Percentiles rank a stretch among this genome's conserved stretches.
Evolutionary conservation across 2,329 filamentous ascomycete genomes (phyloP).

Genomic region (Calonectria honghensis): DNA sequence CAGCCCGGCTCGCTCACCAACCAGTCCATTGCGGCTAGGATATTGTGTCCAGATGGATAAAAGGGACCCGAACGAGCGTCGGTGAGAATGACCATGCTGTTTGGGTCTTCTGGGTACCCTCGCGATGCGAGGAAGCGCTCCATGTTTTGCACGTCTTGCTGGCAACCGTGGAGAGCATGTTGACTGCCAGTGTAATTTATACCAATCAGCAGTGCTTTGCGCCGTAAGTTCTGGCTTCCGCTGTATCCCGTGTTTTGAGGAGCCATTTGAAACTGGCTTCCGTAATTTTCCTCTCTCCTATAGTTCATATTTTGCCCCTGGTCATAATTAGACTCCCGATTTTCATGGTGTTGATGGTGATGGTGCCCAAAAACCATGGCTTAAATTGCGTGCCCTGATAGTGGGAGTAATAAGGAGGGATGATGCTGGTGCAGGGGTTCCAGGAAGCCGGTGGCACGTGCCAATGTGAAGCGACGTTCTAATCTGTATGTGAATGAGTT

Average conservation of each 20-base stretch:
- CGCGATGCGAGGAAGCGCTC: conserved; percentile 11
- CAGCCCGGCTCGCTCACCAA: not conserved
- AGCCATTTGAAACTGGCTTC: not conserved
- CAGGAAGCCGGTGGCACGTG: not conserved
- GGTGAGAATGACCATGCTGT: conserved; percentile 13
- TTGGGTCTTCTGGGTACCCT: conserved; percentile 4
- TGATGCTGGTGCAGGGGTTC: not conserved
- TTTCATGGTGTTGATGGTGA: not conserved
- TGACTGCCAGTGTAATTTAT: conserved; percentile 14
- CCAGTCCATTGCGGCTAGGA: conserved; percentile 13
- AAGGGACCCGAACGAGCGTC: conserved; percentile 3
- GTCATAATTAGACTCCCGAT: not conserved
- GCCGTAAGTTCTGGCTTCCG: conserved; percentile 2
- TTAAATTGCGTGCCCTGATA: not conserved
- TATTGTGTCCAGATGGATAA: conserved; percentile 10
- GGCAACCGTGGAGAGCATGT: conserved; percentile 9
- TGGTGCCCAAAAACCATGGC: conserved; percentile 1
- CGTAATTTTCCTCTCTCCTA: not conserved
- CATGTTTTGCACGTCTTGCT: conserved; percentile 10
- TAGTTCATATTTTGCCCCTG: conserved; percentile 3
- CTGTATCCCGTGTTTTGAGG: not conserved
- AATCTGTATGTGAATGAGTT: not conserved
- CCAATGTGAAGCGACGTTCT: not conserved
- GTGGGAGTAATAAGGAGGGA: not conserved
- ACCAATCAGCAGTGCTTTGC: not conserved